A percentile compares a stretch with the other conserved stretches of the same genome.
phyloP scores from a whole-genome alignment of 2,329 filamentous ascomycete genomes.

The Didymella segeticola region DNA sequence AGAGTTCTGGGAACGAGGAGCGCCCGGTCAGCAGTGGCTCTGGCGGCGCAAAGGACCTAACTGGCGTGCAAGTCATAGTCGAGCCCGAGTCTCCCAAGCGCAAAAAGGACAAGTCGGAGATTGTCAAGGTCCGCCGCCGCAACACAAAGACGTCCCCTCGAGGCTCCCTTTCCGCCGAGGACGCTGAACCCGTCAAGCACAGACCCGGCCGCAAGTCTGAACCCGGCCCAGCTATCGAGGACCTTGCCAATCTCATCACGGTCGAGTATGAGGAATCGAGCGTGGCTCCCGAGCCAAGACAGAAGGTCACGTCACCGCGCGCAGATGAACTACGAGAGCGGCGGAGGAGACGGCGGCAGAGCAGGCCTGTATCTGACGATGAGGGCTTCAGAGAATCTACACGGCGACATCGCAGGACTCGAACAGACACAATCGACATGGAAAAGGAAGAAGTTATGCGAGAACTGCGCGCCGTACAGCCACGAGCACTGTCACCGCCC shows the following conservation, averaged over 20 bases:
- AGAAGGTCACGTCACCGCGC: conserved; percentile 17
- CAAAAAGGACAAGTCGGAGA: conserved; percentile 25
- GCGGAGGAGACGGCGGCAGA: conserved; percentile 37
- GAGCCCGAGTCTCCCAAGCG: conserved; percentile 31
- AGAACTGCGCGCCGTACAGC: conserved; percentile 20
- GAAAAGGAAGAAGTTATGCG: conserved; percentile 29
- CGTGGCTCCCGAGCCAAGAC: conserved; percentile 16
- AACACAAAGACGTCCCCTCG: conserved; percentile 40
- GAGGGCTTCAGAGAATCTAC: conserved; percentile 29
- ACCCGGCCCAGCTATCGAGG: conserved; percentile 28
- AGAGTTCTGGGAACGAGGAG: conserved; percentile 40
- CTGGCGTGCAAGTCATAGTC: conserved; percentile 26
- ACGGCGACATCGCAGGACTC: conserved; percentile 35
- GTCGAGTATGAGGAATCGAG: conserved; percentile 39
- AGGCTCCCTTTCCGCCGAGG: conserved; percentile 42
- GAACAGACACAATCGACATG: conserved; percentile 31
- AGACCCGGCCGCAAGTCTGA: conserved; percentile 32
- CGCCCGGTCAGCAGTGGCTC: conserved; percentile 44
- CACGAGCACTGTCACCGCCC: conserved; percentile 43
- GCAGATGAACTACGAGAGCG: conserved; percentile 39
- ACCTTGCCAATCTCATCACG: conserved; percentile 32
- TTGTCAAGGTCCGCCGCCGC: conserved; percentile 38
- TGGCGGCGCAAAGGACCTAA: conserved; percentile 34
- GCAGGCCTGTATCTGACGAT: conserved; percentile 35
- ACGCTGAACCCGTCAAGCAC: conserved; percentile 29